Evolutionary conservation across 2,329 filamentous ascomycete genomes (phyloP), one percentile per base, ranked within the genome.

Genomic region (Tricladium varicosporioides): DNA sequence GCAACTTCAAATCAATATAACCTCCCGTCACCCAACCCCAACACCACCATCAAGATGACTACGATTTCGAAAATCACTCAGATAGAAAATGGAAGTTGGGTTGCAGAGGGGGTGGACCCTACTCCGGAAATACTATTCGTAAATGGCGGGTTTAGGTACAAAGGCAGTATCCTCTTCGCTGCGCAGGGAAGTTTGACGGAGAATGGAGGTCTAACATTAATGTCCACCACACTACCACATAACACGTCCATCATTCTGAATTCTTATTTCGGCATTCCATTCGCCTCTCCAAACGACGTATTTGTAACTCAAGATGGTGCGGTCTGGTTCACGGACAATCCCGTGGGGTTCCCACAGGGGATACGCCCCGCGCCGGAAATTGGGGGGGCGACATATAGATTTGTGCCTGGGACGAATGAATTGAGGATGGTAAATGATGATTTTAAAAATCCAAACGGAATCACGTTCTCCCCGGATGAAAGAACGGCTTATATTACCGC

Each of bases 261-360:
- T 65, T 84, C 82, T 68, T 87, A 75, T 66, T 82, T 80, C 49
- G 82, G 83, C 19, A 76, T 80, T 4, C 76, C 55, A 47, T 86
- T 85, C 71, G 83, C 78, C 66, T 84, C 82, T 0, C 70, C 84
- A 15, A 86, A 86, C 59, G 83, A 86, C 56, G 74, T 81, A 0
- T 73, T 76, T 4, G 76, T 83, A 60, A 75, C 82, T 19, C 67
- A 68, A 13, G 84, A 78, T 51, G 75, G 76, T 19, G 78, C 83
- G 18, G 69, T 86, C 13, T 87, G 84, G 72, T 86, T 87, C 63
- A 86, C 83, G 1, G 84, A 87, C 56, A 78, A 80, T 0, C 74
- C 78, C 5, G 86, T 86, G 57, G 84, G 81, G 3, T 81, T 75
- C 56, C 72, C 79, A 46, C 83, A 86, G 65, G 74, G 80, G 32